These are phyloP conservation scores for Talaromyces ruber DNA, from an alignment of 495 filamentous ascomycete species.

Conservation along the genomic window DNA sequence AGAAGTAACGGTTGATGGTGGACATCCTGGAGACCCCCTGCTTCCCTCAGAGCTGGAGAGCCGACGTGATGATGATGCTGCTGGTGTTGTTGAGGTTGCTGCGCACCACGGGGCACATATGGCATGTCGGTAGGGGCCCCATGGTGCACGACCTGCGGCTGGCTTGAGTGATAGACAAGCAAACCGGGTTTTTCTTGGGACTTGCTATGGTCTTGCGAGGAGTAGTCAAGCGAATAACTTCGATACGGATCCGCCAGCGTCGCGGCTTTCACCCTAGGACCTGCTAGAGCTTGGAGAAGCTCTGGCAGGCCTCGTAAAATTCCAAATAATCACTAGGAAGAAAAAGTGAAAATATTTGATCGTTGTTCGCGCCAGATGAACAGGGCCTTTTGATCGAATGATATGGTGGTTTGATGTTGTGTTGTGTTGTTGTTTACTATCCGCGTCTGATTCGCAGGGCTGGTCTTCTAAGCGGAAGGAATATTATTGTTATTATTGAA, in stretches of 20 bases:
- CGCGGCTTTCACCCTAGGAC: conserved; percentile 33
- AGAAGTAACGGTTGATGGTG: conserved; percentile 18
- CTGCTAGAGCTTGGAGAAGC: conserved; percentile 29
- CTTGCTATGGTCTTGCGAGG: conserved; percentile 26
- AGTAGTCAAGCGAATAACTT: conserved; percentile 30
- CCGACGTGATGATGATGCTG: conserved; percentile 15
- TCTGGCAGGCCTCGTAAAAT: conserved; percentile 21
- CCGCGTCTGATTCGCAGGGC: conserved; percentile 3
- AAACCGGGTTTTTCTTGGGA: conserved; percentile 25
- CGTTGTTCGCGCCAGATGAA: background rate
- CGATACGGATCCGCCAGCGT: conserved; percentile 34
- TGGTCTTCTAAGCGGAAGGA: background rate
- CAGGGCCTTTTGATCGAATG: background rate
- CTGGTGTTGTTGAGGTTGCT: conserved; percentile 15
- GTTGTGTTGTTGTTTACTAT: background rate
- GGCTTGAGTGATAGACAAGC: conserved; percentile 23
- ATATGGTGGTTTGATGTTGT: background rate
- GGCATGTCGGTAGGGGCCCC: conserved; percentile 20
- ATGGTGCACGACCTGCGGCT: conserved; percentile 20
- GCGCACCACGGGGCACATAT: conserved; percentile 21
- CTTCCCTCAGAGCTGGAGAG: conserved; percentile 20
- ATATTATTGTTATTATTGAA: background rate
- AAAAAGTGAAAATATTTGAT: background rate
- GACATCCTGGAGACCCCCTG: conserved; percentile 19
- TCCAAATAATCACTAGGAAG: background rate